phyloP scores from a whole-genome alignment of 768 basidiomycete species.

The Gloeostereum incarnatum region DNA sequence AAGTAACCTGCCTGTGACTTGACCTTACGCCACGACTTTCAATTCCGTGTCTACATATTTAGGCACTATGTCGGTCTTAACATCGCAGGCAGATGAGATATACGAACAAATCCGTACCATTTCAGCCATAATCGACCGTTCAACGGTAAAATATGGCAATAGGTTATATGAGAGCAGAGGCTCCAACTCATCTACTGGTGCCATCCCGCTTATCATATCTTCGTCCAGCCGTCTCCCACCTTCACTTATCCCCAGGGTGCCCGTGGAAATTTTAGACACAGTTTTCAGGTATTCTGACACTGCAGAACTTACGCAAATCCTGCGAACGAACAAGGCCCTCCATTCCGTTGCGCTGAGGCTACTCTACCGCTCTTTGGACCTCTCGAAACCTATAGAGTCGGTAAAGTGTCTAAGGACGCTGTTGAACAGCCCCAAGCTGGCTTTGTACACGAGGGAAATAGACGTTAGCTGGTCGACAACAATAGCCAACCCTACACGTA shows the following conservation, averaged over 20 bases:
- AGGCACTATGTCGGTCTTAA: no score
- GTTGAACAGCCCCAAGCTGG: conserved; percentile 23
- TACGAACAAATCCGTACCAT: no score
- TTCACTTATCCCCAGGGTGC: conserved; percentile 11
- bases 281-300: conserved; percentile 16
- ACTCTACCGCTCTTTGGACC: conserved; percentile 27
- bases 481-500: conserved; percentile 25
- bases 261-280: conserved; percentile 26
- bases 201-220: no score
- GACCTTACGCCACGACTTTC: no score
- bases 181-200: no score
- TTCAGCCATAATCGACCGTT: no score
- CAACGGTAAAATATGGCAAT: no score
- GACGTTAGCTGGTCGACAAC: conserved; percentile 29
- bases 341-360: conserved; percentile 18
- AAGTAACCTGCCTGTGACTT: no score
- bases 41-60: no score
- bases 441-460: conserved; percentile 32
- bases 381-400: conserved; percentile 18
- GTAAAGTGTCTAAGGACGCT: conserved; percentile 31
- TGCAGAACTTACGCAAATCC: conserved; percentile 14
- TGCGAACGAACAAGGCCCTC: conserved; percentile 16
- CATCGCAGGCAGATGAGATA: no score
- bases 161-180: no score
- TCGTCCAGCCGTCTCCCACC: neutral